These are phyloP conservation scores for Leccinum pellstonianum DNA, from an alignment of 768 basidiomycete genomes.

Conservation along the genomic window DNA sequence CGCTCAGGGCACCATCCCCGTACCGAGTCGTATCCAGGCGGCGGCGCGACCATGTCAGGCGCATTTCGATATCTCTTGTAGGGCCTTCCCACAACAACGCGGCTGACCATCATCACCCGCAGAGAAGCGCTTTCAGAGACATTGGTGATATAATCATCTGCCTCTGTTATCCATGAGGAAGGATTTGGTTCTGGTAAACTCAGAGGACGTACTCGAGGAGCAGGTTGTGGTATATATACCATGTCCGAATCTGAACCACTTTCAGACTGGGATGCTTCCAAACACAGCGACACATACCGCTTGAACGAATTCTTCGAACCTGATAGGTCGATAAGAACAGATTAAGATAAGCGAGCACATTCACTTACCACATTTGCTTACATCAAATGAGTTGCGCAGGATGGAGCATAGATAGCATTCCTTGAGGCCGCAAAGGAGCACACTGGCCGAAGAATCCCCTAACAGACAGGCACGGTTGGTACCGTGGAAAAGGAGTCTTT, in stretches of 20 bases:
- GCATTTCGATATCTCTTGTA: slow-evolving; percentile 50
- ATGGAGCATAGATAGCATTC: slow-evolving; percentile 58
- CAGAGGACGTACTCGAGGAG: slow-evolving; percentile 54
- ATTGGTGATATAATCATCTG: slow-evolving; percentile 60
- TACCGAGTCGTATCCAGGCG: slow-evolving; percentile 60
- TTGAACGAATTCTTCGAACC: slow-evolving; percentile 58
- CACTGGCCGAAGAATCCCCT: slow-evolving; percentile 49
- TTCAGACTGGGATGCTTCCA: background rate
- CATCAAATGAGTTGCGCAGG: slow-evolving; percentile 57
- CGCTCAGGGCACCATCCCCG: slow-evolving; percentile 20
- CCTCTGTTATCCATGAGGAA: slow-evolving; percentile 42
- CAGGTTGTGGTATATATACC: slow-evolving; percentile 68
- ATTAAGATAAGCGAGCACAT: background rate
- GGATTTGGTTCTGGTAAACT: background rate
- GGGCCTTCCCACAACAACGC: slow-evolving; percentile 64
- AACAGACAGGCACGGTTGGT: slow-evolving; percentile 57
- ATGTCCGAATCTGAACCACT: slow-evolving; percentile 53
- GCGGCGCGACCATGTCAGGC: slow-evolving; percentile 47
- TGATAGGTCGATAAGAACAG: slow-evolving; percentile 24
- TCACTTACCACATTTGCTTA: slow-evolving; percentile 53
- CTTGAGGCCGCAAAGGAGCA: slow-evolving; percentile 47
- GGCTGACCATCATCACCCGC: slow-evolving; percentile 55
- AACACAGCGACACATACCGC: slow-evolving; percentile 30
- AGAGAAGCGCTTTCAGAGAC: slow-evolving; percentile 39
- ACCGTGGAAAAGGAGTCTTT: slow-evolving; percentile 67